These are phyloP conservation scores for Pseudotsuga menziesii DNA, from an alignment of 75 land plant genomes.

Conservation along the genomic window DNA sequence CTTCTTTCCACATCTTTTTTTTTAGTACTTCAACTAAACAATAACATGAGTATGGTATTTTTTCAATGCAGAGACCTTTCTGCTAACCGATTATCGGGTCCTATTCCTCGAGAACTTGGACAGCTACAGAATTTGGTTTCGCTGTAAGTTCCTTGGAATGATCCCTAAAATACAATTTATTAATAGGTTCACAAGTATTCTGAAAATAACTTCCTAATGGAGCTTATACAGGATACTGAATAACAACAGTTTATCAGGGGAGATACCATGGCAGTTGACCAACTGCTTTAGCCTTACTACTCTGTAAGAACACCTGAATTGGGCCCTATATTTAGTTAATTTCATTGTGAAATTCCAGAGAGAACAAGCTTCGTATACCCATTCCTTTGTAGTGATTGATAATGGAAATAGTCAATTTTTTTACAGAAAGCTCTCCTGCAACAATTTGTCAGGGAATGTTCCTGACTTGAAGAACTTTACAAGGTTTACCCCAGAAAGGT, in stretches of 20 bases:
- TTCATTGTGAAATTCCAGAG: neutral
- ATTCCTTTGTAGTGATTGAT: conserved; percentile 3
- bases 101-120: conserved; percentile 82
- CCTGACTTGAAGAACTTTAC: conserved; percentile 72
- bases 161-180: neutral
- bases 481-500: conserved; percentile 80
- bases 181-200: neutral
- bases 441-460: conserved; percentile 74
- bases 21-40: neutral
- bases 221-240: conserved; percentile 52
- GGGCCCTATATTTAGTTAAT: neutral
- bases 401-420: neutral
- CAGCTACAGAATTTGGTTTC: conserved; percentile 69
- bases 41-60: neutral
- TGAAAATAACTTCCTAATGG: neutral
- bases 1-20: neutral
- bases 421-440: conserved; percentile 82
- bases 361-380: neutral
- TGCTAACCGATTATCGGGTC: conserved; percentile 59
- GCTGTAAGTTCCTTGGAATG: conserved; percentile 43
- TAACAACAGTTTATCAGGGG: conserved; percentile 76
- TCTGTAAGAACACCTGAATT: conserved; percentile 39
- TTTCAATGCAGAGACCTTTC: conserved; percentile 66
- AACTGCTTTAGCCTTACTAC: conserved; percentile 74
- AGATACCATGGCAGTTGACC: conserved; percentile 48